These are phyloP conservation scores for Hypholoma sublateritium DNA, from an alignment of 768 basidiomycete genomes.

Conservation along the genomic window DNA sequence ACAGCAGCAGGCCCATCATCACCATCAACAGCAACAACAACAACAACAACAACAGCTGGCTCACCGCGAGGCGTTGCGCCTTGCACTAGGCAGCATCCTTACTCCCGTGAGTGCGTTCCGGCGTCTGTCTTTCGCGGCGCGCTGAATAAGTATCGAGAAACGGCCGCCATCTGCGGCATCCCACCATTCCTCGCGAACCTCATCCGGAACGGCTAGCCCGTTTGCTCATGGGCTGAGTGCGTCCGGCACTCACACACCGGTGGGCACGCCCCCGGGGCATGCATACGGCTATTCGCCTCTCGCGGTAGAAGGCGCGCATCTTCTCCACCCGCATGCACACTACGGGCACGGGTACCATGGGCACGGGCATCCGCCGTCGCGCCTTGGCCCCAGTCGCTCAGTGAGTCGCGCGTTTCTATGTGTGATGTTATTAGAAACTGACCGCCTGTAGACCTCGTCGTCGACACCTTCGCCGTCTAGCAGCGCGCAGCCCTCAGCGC, in stretches of 20 bases:
- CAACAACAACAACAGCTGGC: slow-evolving; percentile 30
- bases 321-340: slow-evolving; percentile 26
- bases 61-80: slow-evolving; percentile 50
- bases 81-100: slow-evolving; percentile 61
- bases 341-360: slow-evolving; percentile 17
- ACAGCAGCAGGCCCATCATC: slow-evolving; percentile 23
- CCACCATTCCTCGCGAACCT: slow-evolving; percentile 34
- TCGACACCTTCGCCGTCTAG: slow-evolving; percentile 12
- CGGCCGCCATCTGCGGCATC: slow-evolving; percentile 40
- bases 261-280: slow-evolving; percentile 24
- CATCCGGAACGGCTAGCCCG: slow-evolving; percentile 51
- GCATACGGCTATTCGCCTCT: slow-evolving; percentile 19
- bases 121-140: background rate
- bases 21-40: slow-evolving; percentile 26
- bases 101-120: slow-evolving; percentile 46
- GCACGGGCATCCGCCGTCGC: slow-evolving; percentile 31
- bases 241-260: slow-evolving; percentile 29
- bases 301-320: slow-evolving; percentile 21
- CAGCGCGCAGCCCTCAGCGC: slow-evolving; percentile 9
- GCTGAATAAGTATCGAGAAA: slow-evolving; percentile 38
- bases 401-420: slow-evolving; percentile 22
- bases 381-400: slow-evolving; percentile 27
- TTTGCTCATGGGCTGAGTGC: slow-evolving; percentile 17
- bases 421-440: background rate
- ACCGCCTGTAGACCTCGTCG: slow-evolving; percentile 2